Percentiles rank a stretch among this genome's conserved stretches.
These are phyloP conservation scores for Chaetoscypha palmicola DNA, from an alignment of 2,329 filamentous ascomycete genomes.

Conservation along the genomic window DNA sequence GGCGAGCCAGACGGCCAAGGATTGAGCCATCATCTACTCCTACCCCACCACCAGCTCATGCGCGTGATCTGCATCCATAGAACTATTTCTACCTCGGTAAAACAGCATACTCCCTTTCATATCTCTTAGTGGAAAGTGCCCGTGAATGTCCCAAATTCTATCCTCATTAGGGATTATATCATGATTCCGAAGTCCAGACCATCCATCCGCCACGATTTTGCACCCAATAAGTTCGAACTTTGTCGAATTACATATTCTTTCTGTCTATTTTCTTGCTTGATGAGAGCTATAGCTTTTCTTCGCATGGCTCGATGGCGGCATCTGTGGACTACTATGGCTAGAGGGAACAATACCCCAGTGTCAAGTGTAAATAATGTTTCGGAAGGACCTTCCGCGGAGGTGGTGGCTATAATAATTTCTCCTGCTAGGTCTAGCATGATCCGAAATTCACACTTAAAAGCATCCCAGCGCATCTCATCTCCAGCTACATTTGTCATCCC, in stretches of 20 bases:
- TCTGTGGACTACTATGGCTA: constrained; percentile 57
- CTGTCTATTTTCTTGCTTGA: constrained; percentile 50
- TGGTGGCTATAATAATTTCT: neutral
- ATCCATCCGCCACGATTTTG: too few relatives aligned
- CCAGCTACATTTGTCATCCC: neutral
- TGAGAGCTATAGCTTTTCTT: constrained; percentile 52
- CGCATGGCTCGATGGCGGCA: constrained; percentile 49
- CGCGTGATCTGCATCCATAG: too few relatives aligned
- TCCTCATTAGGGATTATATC: too few relatives aligned
- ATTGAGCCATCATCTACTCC: too few relatives aligned
- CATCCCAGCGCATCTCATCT: constrained; percentile 10
- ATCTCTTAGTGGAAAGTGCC: too few relatives aligned
- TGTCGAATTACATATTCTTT: constrained; percentile 65
- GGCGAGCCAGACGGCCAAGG: too few relatives aligned
- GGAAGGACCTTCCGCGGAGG: neutral
- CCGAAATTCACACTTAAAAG: constrained; percentile 4
- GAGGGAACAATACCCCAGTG: constrained; percentile 52
- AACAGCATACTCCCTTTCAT: too few relatives aligned
- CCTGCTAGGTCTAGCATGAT: constrained; percentile 4
- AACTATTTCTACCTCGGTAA: too few relatives aligned
- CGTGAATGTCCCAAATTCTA: too few relatives aligned
- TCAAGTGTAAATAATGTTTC: constrained; percentile 46
- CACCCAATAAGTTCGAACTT: constrained; percentile 36
- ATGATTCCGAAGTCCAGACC: too few relatives aligned
- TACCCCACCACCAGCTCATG: too few relatives aligned